A percentile compares a stretch with the other conserved stretches of the same genome.
Evolutionary conservation across 2,329 filamentous ascomycete species (phyloP).

Genomic region (Colletotrichum spaethianum): DNA sequence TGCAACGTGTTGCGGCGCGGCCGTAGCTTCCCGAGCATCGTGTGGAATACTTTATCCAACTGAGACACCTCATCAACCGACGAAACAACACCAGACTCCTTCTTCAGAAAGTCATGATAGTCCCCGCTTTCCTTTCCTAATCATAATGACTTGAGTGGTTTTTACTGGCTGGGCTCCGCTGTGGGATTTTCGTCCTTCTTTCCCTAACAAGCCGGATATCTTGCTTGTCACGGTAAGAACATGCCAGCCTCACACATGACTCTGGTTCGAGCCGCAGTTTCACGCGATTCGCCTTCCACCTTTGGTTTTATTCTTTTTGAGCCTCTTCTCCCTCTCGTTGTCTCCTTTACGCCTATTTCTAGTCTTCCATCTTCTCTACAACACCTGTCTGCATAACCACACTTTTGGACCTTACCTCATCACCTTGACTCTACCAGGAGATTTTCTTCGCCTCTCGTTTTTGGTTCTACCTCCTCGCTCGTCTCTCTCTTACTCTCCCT

Average conservation of each 20-base stretch:
- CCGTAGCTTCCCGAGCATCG: neutral
- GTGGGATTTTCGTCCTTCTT: neutral
- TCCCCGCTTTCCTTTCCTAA: neutral
- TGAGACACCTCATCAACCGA: neutral
- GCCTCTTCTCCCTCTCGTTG: too few relatives aligned
- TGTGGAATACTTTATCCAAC: neutral
- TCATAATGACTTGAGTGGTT: neutral
- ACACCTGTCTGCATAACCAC: neutral
- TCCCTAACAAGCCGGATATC: neutral
- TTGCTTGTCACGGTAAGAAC: neutral
- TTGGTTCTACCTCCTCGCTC: neutral
- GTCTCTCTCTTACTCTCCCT: neutral
- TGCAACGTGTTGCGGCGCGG: neutral
- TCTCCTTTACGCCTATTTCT: neutral
- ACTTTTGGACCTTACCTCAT: constrained; percentile 7
- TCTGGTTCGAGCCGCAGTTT: neutral
- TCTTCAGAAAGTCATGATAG: neutral
- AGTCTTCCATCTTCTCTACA: neutral
- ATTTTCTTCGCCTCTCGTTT: neutral
- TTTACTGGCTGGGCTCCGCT: neutral
- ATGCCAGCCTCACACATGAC: neutral
- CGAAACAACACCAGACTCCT: neutral
- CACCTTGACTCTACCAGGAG: neutral
- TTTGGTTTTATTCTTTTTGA: neutral
- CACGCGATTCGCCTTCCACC: neutral